Percentiles rank a stretch among this genome's conserved stretches.
These are phyloP conservation scores for Dalbergia cochinchinensis DNA, from an alignment of 306 rosid genomes.

Conservation along the genomic window DNA sequence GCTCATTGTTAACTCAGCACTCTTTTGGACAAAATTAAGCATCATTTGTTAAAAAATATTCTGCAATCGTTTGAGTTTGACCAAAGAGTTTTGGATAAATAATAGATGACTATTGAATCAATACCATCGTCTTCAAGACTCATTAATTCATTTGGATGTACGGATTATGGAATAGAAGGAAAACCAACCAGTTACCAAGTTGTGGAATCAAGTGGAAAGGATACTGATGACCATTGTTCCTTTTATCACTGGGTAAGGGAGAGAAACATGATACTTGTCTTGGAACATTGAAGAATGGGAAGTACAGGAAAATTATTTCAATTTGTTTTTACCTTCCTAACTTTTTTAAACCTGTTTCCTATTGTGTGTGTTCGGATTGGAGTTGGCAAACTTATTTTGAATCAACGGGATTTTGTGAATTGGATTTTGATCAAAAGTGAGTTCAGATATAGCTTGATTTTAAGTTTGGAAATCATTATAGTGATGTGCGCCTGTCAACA, in stretches of 20 bases:
- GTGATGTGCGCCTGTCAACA: too few species aligned
- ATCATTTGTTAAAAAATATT: conserved; percentile 17
- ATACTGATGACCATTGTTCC: background rate
- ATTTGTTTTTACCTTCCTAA: background rate
- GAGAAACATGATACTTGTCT: conserved; percentile 7
- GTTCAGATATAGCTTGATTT: too few species aligned
- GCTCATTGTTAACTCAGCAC: conserved; percentile 26
- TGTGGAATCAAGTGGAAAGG: conserved; percentile 33
- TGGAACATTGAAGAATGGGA: conserved; percentile 3
- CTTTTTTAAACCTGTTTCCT: background rate
- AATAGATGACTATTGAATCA: background rate
- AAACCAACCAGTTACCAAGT: background rate
- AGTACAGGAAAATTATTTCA: background rate
- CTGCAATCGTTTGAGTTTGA: background rate
- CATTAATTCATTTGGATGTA: conserved; percentile 21
- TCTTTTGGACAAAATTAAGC: conserved; percentile 33
- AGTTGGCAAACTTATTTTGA: too few species aligned
- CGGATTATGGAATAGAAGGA: background rate
- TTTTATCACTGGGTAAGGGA: background rate
- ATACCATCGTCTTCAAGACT: conserved; percentile 1
- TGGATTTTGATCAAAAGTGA: too few species aligned
- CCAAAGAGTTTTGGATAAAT: conserved; percentile 26
- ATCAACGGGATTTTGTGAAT: too few species aligned
- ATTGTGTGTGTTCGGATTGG: too few species aligned
- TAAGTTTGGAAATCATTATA: too few species aligned